These are phyloP conservation scores for Ophiosphaerella korrae DNA, from an alignment of 2,329 filamentous ascomycete genomes.

Conservation along the genomic window DNA sequence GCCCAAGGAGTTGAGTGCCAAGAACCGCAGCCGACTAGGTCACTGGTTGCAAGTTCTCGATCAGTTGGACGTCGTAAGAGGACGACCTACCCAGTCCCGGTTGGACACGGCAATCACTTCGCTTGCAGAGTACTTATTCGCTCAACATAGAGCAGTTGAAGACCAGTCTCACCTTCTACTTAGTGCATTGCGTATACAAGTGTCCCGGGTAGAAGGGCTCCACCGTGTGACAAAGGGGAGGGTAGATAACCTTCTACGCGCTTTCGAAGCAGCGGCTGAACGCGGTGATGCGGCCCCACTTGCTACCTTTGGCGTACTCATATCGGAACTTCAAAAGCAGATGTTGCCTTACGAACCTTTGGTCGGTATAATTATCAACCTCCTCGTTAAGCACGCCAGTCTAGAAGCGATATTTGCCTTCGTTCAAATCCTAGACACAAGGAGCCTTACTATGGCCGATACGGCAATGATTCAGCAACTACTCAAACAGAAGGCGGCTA, in stretches of 20 bases:
- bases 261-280: background rate
- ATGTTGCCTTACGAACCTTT: constrained; percentile 8
- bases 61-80: constrained; percentile 12
- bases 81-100: background rate
- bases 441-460: constrained; percentile 12
- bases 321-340: constrained; percentile 5
- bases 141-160: background rate
- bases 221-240: background rate
- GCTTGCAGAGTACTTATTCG: constrained; percentile 1
- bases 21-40: constrained; percentile 4
- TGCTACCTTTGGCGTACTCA: background rate
- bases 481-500: constrained; percentile 1
- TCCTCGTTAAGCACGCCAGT: constrained; percentile 12
- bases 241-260: background rate
- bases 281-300: background rate
- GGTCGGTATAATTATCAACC: background rate
- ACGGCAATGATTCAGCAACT: constrained; percentile 7
- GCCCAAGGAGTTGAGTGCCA: background rate
- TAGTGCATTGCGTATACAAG: background rate
- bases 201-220: background rate
- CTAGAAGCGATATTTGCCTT: constrained; percentile 11
- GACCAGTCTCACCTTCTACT: background rate
- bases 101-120: constrained; percentile 7
- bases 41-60: constrained; percentile 29
- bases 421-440: constrained; percentile 13